Evolutionary conservation across 257 asterid genomes (phyloP).

Genomic region (Anisodus acutangulus): DNA sequence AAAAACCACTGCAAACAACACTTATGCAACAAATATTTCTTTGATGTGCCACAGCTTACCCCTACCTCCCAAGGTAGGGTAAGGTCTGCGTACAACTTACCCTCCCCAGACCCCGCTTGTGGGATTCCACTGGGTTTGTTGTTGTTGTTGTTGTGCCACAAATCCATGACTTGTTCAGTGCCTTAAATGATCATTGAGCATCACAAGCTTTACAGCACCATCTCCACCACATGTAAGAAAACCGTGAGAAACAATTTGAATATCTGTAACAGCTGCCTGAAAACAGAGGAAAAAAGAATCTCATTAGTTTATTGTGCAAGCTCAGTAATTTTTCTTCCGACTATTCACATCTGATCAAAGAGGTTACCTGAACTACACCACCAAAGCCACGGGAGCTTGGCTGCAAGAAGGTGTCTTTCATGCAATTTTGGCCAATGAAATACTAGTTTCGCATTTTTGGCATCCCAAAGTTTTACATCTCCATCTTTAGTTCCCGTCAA

Average conservation of each 20-base stretch:
- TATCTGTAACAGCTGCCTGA: constrained; percentile 91
- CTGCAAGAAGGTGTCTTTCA: constrained; percentile 90
- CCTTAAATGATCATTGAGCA: constrained; percentile 14
- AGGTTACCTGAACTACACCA: constrained; percentile 83
- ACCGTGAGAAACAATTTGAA: constrained; percentile 82
- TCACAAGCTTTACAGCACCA: constrained; percentile 70
- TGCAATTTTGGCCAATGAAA: constrained; percentile 97
- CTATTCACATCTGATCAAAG: constrained; percentile 15
- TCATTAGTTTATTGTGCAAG: constrained; percentile 28
- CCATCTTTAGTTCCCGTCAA: constrained; percentile 99
- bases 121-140: too few relatives aligned
- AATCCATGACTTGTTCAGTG: background rate
- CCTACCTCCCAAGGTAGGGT: too few relatives aligned
- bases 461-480: constrained; percentile 99
- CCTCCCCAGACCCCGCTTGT: too few relatives aligned
- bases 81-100: too few relatives aligned
- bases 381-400: constrained; percentile 90
- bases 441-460: constrained; percentile 80
- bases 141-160: background rate
- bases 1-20: constrained; percentile 13
- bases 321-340: constrained; percentile 6
- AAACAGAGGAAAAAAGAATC: constrained; percentile 27
- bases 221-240: constrained; percentile 97
- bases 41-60: background rate
- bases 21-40: constrained; percentile 9